Percentiles rank a stretch among this genome's conserved stretches.
phyloP scores from a whole-genome alignment of 331 rosid genomes.

The Pyrus hybrid region DNA sequence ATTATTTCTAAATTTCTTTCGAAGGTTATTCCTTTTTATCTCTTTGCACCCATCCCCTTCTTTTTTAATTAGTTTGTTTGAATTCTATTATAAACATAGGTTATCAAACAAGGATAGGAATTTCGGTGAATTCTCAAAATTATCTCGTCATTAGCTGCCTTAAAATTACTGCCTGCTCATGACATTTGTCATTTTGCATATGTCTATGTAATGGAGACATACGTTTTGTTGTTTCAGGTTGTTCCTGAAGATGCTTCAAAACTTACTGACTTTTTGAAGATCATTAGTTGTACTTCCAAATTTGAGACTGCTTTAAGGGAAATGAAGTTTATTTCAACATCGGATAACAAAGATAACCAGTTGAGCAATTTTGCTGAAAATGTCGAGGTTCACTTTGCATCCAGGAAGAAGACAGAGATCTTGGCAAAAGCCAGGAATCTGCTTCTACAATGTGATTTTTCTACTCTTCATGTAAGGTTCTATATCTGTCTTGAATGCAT shows the following conservation, averaged over 20 bases:
- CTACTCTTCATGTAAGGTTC: slow-evolving; percentile 60
- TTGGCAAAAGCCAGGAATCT: slow-evolving; percentile 76
- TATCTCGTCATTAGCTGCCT: neutral
- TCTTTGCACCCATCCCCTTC: neutral
- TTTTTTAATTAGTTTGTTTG: neutral
- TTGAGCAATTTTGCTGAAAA: slow-evolving; percentile 74
- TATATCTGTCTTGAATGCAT: slow-evolving; percentile 4
- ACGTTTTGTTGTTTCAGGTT: slow-evolving; percentile 52
- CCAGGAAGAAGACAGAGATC: slow-evolving; percentile 76
- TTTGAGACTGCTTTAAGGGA: slow-evolving; percentile 70
- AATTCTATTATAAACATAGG: neutral
- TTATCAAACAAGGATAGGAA: neutral
- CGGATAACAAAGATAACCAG: slow-evolving; percentile 57
- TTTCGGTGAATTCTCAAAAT: neutral
- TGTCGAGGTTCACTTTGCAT: slow-evolving; percentile 98
- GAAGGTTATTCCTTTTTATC: slow-evolving; percentile 42
- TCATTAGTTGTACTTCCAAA: slow-evolving; percentile 48
- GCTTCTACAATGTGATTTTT: slow-evolving; percentile 75
- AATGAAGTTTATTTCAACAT: slow-evolving; percentile 59
- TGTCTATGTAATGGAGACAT: neutral
- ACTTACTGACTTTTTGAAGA: slow-evolving; percentile 84
- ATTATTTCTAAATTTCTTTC: slow-evolving; percentile 82
- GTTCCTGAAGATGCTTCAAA: slow-evolving; percentile 97
- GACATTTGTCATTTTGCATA: neutral
- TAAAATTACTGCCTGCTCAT: neutral